Evolutionary conservation across 805 yeast species (phyloP).

Genomic region (Metahyphopichia silvanorum): DNA sequence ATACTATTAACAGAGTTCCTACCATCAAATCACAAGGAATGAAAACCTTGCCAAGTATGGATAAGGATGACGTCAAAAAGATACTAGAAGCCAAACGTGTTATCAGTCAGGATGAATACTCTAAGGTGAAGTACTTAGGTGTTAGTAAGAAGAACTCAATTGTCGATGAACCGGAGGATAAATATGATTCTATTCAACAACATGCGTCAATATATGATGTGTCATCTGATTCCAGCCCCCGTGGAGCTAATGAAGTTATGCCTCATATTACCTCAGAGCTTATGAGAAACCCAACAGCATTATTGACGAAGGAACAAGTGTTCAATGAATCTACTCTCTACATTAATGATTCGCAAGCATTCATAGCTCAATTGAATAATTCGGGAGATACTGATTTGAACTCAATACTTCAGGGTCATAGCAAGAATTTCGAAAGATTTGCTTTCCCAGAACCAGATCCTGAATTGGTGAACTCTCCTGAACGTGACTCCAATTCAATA

Average conservation of each 20-base stretch:
- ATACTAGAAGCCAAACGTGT: slow-evolving; percentile 36
- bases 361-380: neutral
- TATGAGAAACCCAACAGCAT: slow-evolving; percentile 24
- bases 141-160: slow-evolving; percentile 22
- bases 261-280: slow-evolving; percentile 40
- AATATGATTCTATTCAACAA: slow-evolving; percentile 27
- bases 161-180: slow-evolving; percentile 20
- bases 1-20: slow-evolving; percentile 14
- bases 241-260: slow-evolving; percentile 10
- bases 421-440: slow-evolving; percentile 1
- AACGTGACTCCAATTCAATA: slow-evolving; percentile 7
- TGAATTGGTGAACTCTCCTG: slow-evolving; percentile 20
- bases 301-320: slow-evolving; percentile 25
- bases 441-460: slow-evolving; percentile 35
- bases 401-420: neutral
- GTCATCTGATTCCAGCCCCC: slow-evolving; percentile 12
- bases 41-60: slow-evolving; percentile 50
- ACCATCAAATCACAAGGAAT: slow-evolving; percentile 44
- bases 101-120: slow-evolving; percentile 39
- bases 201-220: slow-evolving; percentile 31
- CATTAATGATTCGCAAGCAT: slow-evolving; percentile 6
- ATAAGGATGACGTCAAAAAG: slow-evolving; percentile 39
- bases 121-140: slow-evolving; percentile 29
- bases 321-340: slow-evolving; percentile 21
- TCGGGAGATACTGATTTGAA: slow-evolving; percentile 1